phyloP scores from a whole-genome alignment of 1,284 basidiomycete genomes.

The Trichosporon ovoides region DNA sequence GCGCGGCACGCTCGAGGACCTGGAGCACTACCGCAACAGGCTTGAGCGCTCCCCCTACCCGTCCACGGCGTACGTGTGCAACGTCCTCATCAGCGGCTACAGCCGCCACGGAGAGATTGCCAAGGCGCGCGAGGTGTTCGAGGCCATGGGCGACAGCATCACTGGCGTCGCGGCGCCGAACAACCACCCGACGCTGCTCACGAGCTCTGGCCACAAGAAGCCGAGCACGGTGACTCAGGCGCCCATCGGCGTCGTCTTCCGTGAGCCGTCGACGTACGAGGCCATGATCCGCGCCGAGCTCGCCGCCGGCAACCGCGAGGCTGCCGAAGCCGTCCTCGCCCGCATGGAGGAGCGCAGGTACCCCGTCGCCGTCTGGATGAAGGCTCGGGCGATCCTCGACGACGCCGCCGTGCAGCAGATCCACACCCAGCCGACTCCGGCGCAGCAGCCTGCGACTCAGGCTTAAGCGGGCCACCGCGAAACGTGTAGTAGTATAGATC shows the following conservation, averaged over 20 bases:
- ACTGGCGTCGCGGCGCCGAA: constrained; percentile 78
- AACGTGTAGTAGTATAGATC: no score
- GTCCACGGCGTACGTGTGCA: constrained; percentile 94
- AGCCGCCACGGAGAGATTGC: constrained; percentile 67
- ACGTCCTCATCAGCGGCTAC: constrained; percentile 85
- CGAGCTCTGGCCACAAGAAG: constrained; percentile 48
- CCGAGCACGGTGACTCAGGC: constrained; percentile 50
- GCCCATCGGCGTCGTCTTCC: constrained; percentile 58
- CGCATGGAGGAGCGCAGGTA: constrained; percentile 61
- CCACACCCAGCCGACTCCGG: no score
- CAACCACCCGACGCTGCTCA: constrained; percentile 67
- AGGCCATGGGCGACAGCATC: constrained; percentile 71
- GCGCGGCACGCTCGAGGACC: constrained; percentile 71
- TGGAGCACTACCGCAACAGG: constrained; percentile 62
- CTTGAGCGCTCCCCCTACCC: constrained; percentile 65
- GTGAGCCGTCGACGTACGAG: constrained; percentile 76
- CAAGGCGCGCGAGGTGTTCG: constrained; percentile 71
- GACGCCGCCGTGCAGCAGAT: constrained; percentile 11
- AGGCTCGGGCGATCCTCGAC: constrained; percentile 33
- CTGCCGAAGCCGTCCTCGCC: constrained; percentile 59
- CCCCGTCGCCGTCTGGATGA: constrained; percentile 42
- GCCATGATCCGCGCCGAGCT: constrained; percentile 92
- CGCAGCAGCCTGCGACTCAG: no score
- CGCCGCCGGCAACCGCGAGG: constrained; percentile 64
- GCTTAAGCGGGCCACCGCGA: no score